These are phyloP conservation scores for Aspergillus panamensis DNA, from an alignment of 495 filamentous ascomycete genomes.

Conservation along the genomic window DNA sequence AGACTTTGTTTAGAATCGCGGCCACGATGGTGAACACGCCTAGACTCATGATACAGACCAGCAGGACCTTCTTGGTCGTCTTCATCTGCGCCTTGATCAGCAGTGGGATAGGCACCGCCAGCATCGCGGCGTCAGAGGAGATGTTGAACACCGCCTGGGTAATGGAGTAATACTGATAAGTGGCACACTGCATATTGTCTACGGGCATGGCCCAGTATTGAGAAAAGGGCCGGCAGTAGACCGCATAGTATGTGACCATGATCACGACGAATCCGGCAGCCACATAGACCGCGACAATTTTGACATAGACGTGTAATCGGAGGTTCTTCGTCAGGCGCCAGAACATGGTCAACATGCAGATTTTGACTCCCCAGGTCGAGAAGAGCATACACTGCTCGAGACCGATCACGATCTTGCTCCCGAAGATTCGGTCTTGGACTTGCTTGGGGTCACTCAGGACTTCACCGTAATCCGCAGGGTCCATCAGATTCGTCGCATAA, in stretches of 20 bases:
- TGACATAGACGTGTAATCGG: constrained; percentile 45
- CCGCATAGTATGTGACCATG: constrained; percentile 59
- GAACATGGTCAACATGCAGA: constrained; percentile 51
- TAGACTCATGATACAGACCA: constrained; percentile 48
- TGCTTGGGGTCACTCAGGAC: constrained; percentile 44
- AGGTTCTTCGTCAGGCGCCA: constrained; percentile 41
- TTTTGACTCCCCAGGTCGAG: constrained; percentile 49
- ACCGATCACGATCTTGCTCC: constrained; percentile 52
- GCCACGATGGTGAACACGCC: constrained; percentile 63
- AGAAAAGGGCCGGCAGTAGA: constrained; percentile 60
- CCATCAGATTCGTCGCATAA: constrained; percentile 57
- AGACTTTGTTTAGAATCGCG: constrained; percentile 62
- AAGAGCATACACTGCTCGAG: constrained; percentile 52
- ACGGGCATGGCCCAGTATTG: constrained; percentile 58
- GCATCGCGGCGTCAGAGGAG: constrained; percentile 60
- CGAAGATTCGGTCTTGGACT: constrained; percentile 43
- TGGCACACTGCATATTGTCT: constrained; percentile 34
- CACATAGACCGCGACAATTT: constrained; percentile 52
- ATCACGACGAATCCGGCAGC: constrained; percentile 55
- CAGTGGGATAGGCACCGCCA: constrained; percentile 57
- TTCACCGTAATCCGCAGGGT: constrained; percentile 46
- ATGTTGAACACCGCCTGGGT: constrained; percentile 65
- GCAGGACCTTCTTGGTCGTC: constrained; percentile 47
- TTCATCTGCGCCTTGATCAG: constrained; percentile 54
- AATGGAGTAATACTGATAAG: constrained; percentile 54